A percentile compares a stretch with the other conserved stretches of the same genome.
These are phyloP conservation scores for Pythium myriotylum DNA, from an alignment of 352 stramenopile genomes.

Conservation along the genomic window DNA sequence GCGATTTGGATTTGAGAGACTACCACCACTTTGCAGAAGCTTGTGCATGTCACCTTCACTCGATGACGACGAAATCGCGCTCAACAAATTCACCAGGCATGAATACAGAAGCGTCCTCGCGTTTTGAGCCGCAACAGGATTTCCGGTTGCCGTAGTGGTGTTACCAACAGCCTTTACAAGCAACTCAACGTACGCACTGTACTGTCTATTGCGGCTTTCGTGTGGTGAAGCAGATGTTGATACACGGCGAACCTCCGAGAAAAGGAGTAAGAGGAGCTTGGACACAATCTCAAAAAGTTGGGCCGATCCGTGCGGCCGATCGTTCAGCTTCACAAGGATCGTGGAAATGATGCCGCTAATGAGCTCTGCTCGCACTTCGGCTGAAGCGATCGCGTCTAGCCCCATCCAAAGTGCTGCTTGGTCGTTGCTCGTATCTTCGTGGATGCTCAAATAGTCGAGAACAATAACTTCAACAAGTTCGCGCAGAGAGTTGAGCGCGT, in stretches of 20 bases:
- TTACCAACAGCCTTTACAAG: conserved; percentile 63
- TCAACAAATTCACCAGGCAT: conserved; percentile 71
- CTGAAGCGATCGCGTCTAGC: conserved; percentile 54
- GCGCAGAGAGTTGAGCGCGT: conserved; percentile 74
- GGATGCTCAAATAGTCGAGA: conserved; percentile 66
- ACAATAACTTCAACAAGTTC: conserved; percentile 82
- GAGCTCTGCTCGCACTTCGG: conserved; percentile 59
- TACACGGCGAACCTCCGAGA: conserved; percentile 42
- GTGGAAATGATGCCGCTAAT: conserved; percentile 66
- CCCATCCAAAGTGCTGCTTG: conserved; percentile 63
- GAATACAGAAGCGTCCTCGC: conserved; percentile 78
- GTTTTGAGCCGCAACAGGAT: conserved; percentile 74
- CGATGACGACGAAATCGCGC: conserved; percentile 13
- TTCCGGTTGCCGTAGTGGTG: conserved; percentile 65
- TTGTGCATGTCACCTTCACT: not conserved
- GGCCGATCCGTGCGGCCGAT: conserved; percentile 50
- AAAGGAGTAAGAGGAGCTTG: conserved; percentile 58
- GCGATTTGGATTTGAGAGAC: conserved; percentile 24
- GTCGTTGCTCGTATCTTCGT: conserved; percentile 34
- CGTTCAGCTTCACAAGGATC: conserved; percentile 64
- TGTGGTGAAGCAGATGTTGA: conserved; percentile 5
- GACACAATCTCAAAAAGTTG: conserved; percentile 81
- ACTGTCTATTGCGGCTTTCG: conserved; percentile 38
- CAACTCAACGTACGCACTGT: conserved; percentile 57
- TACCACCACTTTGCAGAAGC: conserved; percentile 17